These are phyloP conservation scores for Carex scoparia DNA, from an alignment of 176 grass and related monocot species.

Conservation along the genomic window DNA sequence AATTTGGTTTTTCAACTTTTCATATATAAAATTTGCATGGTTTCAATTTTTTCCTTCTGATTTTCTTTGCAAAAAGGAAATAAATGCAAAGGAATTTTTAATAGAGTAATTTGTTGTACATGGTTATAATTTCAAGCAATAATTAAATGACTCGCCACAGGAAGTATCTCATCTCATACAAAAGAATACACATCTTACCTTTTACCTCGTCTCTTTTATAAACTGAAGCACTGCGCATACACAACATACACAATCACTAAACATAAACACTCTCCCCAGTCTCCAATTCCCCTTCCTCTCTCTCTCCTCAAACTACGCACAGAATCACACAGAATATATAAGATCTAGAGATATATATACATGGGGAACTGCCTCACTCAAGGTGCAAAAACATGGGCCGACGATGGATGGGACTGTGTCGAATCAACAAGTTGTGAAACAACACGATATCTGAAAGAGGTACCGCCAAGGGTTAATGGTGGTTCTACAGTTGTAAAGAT, in stretches of 20 bases:
- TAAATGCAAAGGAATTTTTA: too few relatives aligned
- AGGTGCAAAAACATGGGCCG: slow-evolving; percentile 14
- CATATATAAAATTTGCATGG: too few relatives aligned
- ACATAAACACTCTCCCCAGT: background rate
- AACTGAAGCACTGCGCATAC: background rate
- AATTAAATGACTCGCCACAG: background rate
- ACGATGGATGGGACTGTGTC: background rate
- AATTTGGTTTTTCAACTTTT: too few relatives aligned
- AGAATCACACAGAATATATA: background rate
- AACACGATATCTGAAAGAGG: background rate
- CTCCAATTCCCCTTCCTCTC: too few relatives aligned
- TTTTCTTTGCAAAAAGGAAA: too few relatives aligned
- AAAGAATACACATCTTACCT: background rate
- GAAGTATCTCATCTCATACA: too few relatives aligned
- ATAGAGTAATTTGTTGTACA: too few relatives aligned
- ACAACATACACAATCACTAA: background rate
- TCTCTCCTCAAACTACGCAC: too few relatives aligned
- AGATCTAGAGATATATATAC: background rate
- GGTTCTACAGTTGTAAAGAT: background rate
- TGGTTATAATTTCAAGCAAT: background rate
- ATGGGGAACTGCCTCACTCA: slow-evolving; percentile 23
- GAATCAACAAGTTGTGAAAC: background rate
- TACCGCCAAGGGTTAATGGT: background rate
- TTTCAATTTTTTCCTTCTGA: too few relatives aligned
- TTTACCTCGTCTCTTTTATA: background rate